Evolutionary conservation across 225 moss, liverwort and hornwort species (phyloP), one percentile per base, ranked within the genome.

Genomic region (Polytrichum formosum): DNA sequence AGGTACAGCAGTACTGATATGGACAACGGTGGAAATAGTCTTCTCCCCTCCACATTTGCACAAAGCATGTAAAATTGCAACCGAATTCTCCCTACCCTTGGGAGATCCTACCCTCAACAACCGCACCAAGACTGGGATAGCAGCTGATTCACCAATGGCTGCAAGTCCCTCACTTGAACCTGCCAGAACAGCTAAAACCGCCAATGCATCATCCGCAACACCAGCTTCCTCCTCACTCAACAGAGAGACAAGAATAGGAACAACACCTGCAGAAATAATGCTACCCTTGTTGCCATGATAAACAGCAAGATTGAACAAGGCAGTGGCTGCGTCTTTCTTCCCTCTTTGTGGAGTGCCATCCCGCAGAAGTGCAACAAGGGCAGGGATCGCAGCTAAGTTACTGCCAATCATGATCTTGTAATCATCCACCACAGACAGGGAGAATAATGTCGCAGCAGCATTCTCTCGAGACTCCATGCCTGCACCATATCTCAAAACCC

Each of bases 281-380:
- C 84, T 70, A 26, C 78, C 67, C 61, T 88, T 84, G 59, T 94
- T 94, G 26, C 76, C 80, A 18, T 80, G 88, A 68, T 84, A 86
- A 26, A 94, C 76, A 9, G 94, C 90, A 27, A 94, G 79, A 61
- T 94, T 86, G 28, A 94, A 94, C 2, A 92, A 76, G 1, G 85
- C 85, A 1, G 85, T 74, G 29, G 78, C 74, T 25, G 84, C 83
- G 79, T 87, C 90, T 74, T 94, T 91, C 75, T 91, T 91, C 28
- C 87, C 85, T 33, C 91, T 76, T 64, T 77, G 78, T 2, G 76
- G 67, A 18, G 81, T 81, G 9, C 84, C 88, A 25, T 83, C 84
- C 53, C 75, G 77, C 23, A 94, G 82, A 23, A 94, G 88, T 56
- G 77, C 80, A 26, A 80, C 76, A 17, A 94, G 78, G 0, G 88